Evolutionary conservation across 2,329 filamentous ascomycete genomes (phyloP).

Genomic region (Pyrenophora teres): DNA sequence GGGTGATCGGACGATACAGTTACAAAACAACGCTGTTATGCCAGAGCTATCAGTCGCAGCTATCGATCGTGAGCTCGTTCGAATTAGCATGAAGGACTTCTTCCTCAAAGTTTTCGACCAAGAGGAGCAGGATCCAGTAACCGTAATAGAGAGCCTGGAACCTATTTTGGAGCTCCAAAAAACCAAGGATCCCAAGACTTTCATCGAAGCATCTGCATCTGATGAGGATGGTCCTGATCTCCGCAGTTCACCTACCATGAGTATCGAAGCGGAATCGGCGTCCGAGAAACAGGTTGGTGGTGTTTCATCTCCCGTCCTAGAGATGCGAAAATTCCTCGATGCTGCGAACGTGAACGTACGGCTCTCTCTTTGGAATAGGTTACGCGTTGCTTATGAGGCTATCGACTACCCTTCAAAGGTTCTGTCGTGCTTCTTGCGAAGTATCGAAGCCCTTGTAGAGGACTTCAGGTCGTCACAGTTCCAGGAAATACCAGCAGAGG

Average conservation of each 20-base stretch:
- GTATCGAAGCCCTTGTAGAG: constrained; percentile 79
- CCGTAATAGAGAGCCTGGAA: constrained; percentile 88
- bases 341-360: constrained; percentile 81
- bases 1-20: constrained; percentile 58
- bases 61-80: constrained; percentile 87
- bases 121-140: constrained; percentile 77
- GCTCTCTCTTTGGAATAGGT: constrained; percentile 84
- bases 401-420: constrained; percentile 88
- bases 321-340: constrained; percentile 84
- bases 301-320: constrained; percentile 56
- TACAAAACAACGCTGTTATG: constrained; percentile 88
- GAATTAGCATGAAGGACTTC: constrained; percentile 94
- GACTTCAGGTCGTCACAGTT: constrained; percentile 68
- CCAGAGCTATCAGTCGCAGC: constrained; percentile 81
- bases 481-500: constrained; percentile 60
- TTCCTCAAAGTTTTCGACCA: constrained; percentile 88
- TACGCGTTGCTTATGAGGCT: constrained; percentile 84
- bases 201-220: constrained; percentile 8
- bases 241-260: constrained; percentile 18
- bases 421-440: constrained; percentile 82
- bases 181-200: not conserved
- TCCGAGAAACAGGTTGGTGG: constrained; percentile 10
- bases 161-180: constrained; percentile 76
- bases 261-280: constrained; percentile 5
- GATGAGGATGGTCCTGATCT: constrained; percentile 15